Evolutionary conservation across 352 stramenopile genomes (phyloP), one percentile per base, ranked within the genome.

Genomic region (Globisporangium cederbergense): DNA sequence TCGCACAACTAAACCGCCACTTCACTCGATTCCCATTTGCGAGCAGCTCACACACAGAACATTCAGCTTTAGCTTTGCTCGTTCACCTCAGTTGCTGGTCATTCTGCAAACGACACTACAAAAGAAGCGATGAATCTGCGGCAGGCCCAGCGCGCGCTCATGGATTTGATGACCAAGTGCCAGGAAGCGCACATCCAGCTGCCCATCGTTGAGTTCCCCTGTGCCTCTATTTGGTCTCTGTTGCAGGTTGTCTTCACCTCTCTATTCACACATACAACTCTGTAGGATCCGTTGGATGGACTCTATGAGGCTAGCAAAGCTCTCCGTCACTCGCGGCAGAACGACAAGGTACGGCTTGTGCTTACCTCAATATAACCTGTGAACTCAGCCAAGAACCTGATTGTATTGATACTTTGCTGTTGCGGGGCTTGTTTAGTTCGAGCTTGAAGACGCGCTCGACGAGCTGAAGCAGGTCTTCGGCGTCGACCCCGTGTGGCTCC

Each of bases 121-220:
- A 16, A 40, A 9, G 16, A 43, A 57, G 28, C 28, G 16, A 91
- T 92, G 83, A 90, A 86, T 64, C 73, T 80, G 20, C 78, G 79
- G 2, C 81, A 90, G 60, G 75, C 77, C n/a, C 83, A 88, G 45
- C 81, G 76, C 40, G 73, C 71, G 46, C 73, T 92, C 6, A 77
- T 72, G 4, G 81, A 90, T 7, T 64, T 92, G 20, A 75, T 90
- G 22, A 32, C 65, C 50, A 89, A 85, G 60, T 88, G 83, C 56
- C 70, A 89, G n/a, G 76, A 73, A 30, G 68, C 67, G 2, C 81
- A 90, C 62, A 75, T 92, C 1, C 66, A 83, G 32, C 72, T 92
- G 0, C 79, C 83, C 4, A 40, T 78, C 66, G 76, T 85, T 65
- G 42, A 57, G 42, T 54, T 18, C 28, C 4, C n/a, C 7, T 49